Evolutionary conservation across 2,329 filamentous ascomycete species (phyloP), one percentile per base, ranked within the genome.

Genomic region (Fusarium camptoceras): DNA sequence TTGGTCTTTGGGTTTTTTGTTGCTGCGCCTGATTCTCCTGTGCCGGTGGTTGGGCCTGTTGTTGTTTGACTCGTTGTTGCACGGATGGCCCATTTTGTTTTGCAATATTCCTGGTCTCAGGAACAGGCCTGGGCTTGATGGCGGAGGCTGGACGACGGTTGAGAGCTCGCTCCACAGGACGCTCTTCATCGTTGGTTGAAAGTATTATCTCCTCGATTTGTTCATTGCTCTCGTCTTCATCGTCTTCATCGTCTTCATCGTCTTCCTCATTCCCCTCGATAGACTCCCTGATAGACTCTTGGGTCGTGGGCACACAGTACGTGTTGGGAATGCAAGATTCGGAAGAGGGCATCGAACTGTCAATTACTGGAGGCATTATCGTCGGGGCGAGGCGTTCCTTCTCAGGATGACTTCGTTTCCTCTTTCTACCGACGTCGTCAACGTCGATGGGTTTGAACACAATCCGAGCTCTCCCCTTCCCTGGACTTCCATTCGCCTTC

Each of bases 301-400:
- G 75, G 9, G 67, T 71, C 16, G 51, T 61, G 12, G 63, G 56
- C 10, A 73, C 67, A 6, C 72, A 56, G 15, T 65, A 71, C 2
- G 76, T 77, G 18, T 67, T 73, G 30, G 78, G 73, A 27, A 79
- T 68, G 14, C 76, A 46, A 1, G 78, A 78, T 61, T 77, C 77
- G 15, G 77, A 77, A 5, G 75, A 75, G 10, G 68, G 66, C 15
- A 71, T 67, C 4, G 76, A 79, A 57, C 73, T 77, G 10, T 68
- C 64, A 10, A 73, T 24, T 25, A 46, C 49, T 20, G 64, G 42
- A 44, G 74, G 73, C 7, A 62, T 65, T 55, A 73, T 76, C 31
- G 74, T 74, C 5, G 76, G 55, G 28, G 71, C 60, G 34, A 79
- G 73, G 8, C 73, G 73, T 15, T 55, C 67, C 30, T 61, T 59